Evolutionary conservation across 768 basidiomycete species (phyloP).

Genomic region (Gymnopilus junonius): DNA sequence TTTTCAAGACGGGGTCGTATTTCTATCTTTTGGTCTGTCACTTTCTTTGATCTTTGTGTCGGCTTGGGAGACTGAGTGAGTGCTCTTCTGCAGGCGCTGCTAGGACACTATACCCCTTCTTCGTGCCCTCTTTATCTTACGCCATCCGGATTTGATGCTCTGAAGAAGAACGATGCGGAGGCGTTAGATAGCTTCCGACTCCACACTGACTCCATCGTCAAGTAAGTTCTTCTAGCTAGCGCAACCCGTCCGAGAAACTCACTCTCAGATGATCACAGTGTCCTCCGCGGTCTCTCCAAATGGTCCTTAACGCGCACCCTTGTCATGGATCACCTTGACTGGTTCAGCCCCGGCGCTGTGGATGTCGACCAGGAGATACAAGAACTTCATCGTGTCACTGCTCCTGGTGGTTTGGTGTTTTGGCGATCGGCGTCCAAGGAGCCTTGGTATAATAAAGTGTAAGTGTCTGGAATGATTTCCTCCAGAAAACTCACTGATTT

Average conservation of each 20-base stretch:
- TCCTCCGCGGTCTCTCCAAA: conserved; percentile 34
- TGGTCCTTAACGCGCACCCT: conserved; percentile 63
- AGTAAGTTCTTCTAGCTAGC: conserved; percentile 49
- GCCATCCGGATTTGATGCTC: conserved; percentile 58
- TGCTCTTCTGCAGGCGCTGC: conserved; percentile 33
- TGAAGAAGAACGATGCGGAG: conserved; percentile 51
- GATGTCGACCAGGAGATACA: conserved; percentile 56
- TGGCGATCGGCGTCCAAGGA: conserved; percentile 67
- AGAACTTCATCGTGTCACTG: conserved; percentile 60
- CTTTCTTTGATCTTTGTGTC: not conserved
- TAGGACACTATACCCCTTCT: conserved; percentile 58
- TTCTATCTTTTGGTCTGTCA: conserved; percentile 60
- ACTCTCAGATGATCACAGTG: conserved; percentile 19
- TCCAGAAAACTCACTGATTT: too few species aligned
- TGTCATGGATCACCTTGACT: conserved; percentile 76
- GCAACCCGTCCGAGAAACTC: too few species aligned
- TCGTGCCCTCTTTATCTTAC: conserved; percentile 72
- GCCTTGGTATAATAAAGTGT: conserved; percentile 69
- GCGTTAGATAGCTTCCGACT: conserved; percentile 61
- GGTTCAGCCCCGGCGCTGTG: conserved; percentile 52
- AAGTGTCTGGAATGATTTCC: not conserved
- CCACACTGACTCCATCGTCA: conserved; percentile 73
- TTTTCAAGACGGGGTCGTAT: conserved; percentile 67
- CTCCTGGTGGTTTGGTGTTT: conserved; percentile 61
- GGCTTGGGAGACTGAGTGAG: not conserved